Evolutionary conservation across 1,139 yeast genomes (phyloP).

Genomic region (Saccharomyces pastorianus): DNA sequence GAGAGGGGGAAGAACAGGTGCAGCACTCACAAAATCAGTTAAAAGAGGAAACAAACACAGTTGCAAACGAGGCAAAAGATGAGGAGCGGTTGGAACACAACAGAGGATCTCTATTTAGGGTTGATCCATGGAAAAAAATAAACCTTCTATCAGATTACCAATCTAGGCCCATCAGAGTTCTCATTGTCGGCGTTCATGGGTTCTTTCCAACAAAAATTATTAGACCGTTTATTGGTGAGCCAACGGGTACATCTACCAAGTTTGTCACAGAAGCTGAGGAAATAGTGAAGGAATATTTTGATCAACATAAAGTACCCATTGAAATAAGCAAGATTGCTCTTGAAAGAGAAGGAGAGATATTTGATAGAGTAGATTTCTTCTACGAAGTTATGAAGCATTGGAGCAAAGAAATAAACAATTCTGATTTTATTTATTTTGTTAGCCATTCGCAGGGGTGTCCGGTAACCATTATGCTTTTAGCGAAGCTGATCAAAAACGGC

Average conservation of each 20-base stretch:
- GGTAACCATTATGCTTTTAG: conserved; percentile 71
- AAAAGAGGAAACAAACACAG: not conserved
- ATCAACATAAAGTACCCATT: conserved; percentile 42
- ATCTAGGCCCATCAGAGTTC: conserved; percentile 22
- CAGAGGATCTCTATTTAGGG: conserved; percentile 18
- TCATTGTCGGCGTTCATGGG: conserved; percentile 91
- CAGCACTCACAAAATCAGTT: not conserved
- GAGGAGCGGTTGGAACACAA: conserved; percentile 4
- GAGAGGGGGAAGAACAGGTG: not conserved
- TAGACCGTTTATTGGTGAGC: conserved; percentile 81
- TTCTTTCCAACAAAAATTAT: conserved; percentile 84
- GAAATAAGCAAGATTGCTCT: conserved; percentile 83
- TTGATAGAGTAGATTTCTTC: conserved; percentile 76
- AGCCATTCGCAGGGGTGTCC: conserved; percentile 96
- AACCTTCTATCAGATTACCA: not conserved
- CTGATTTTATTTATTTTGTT: conserved; percentile 82
- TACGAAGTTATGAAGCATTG: conserved; percentile 65
- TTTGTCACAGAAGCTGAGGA: conserved; percentile 83
- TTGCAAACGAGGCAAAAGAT: not conserved
- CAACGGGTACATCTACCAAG: conserved; percentile 83
- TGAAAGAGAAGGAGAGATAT: conserved; percentile 86
- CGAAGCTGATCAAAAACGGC: conserved; percentile 64
- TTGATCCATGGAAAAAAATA: conserved; percentile 15
- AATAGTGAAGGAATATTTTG: conserved; percentile 67
- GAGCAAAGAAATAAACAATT: conserved; percentile 58